Percentiles rank a stretch among this genome's conserved stretches.
Conservation (phyloP, 176 grass and related monocot species). For the Triticum turgidum region DNA sequence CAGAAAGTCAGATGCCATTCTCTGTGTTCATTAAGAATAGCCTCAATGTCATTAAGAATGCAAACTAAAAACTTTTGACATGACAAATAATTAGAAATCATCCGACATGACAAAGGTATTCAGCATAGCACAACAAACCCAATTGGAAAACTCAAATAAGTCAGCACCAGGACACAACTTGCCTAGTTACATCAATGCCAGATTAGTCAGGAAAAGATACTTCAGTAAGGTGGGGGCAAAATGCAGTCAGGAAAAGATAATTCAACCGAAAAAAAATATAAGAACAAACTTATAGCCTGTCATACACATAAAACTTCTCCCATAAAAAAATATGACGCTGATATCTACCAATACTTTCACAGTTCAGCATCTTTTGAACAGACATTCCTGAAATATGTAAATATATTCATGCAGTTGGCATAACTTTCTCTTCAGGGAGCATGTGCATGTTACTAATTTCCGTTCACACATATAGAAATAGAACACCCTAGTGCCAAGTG, state of each 20-base stretch:
- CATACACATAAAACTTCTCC: background rate
- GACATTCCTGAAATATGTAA: background rate
- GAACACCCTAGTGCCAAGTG: background rate
- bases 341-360: conserved; percentile 3
- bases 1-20: conserved; percentile 93
- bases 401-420: background rate
- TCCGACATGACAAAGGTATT: background rate
- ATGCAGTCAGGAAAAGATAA: background rate
- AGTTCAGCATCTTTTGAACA: background rate
- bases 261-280: background rate
- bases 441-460: background rate
- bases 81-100: background rate
- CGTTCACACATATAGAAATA: background rate
- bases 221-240: background rate
- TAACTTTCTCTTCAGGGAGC: conserved; percentile 4
- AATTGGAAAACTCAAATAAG: background rate
- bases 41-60: conserved; percentile 12
- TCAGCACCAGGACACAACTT: background rate
- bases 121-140: background rate
- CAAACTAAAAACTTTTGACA: background rate
- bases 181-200: background rate
- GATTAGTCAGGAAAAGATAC: background rate
- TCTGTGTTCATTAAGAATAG: conserved; percentile 49
- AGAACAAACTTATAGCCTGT: background rate
- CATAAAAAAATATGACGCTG: background rate